These are phyloP conservation scores for Plectosphaerella plurivora DNA, from an alignment of 2,329 filamentous ascomycete species.

Conservation along the genomic window DNA sequence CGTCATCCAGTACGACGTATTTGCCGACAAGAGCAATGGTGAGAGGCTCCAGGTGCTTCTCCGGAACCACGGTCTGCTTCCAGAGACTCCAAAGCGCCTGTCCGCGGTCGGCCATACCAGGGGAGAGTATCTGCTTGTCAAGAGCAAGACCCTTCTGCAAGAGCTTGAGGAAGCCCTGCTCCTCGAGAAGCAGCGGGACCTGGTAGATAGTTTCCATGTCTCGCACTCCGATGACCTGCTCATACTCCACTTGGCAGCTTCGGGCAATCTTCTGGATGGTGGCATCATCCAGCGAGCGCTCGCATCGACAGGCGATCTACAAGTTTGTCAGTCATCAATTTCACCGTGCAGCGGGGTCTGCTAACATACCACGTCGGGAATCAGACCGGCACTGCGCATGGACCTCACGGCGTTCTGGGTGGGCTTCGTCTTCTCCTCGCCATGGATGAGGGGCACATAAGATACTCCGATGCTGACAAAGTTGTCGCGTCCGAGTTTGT, in stretches of 20 bases:
- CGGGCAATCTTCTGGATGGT: slow-evolving; percentile 85
- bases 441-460: slow-evolving; percentile 67
- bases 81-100: slow-evolving; percentile 62
- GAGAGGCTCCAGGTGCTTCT: slow-evolving; percentile 53
- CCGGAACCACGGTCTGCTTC: not conserved
- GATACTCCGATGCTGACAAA: slow-evolving; percentile 88
- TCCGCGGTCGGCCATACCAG: slow-evolving; percentile 57
- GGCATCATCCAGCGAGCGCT: slow-evolving; percentile 64
- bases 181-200: slow-evolving; percentile 84
- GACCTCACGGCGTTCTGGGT: slow-evolving; percentile 87
- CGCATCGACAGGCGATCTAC: slow-evolving; percentile 89
- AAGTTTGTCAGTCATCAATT: not conserved
- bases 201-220: slow-evolving; percentile 91
- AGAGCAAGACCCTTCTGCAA: slow-evolving; percentile 64
- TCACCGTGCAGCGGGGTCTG: not conserved
- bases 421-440: slow-evolving; percentile 93
- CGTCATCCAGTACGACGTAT: slow-evolving; percentile 80
- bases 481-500: slow-evolving; percentile 69
- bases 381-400: slow-evolving; percentile 74
- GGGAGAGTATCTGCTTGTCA: slow-evolving; percentile 47
- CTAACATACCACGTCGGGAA: slow-evolving; percentile 58
- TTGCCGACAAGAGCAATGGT: slow-evolving; percentile 88
- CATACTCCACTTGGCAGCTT: slow-evolving; percentile 79
- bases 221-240: slow-evolving; percentile 85
- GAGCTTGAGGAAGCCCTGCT: slow-evolving; percentile 70